A percentile compares a stretch with the other conserved stretches of the same genome.
Conservation (phyloP, 345 rosid species). For the Eucalyptus sp. region DNA sequence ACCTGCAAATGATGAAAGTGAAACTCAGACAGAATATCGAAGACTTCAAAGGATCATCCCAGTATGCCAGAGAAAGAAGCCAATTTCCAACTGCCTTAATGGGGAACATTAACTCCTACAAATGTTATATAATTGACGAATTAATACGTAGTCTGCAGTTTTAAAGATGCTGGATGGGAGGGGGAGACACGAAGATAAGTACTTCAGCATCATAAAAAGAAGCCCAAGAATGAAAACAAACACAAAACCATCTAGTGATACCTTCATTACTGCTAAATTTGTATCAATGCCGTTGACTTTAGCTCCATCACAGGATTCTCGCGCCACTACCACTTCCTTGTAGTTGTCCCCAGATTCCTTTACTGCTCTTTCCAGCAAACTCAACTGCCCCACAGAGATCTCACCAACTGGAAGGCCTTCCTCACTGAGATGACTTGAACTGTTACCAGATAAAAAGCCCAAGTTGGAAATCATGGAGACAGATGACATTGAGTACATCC, state of each 20-base stretch:
- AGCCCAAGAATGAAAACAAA: not conserved
- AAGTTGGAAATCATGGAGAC: slow-evolving; percentile 59
- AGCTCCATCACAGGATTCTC: slow-evolving; percentile 72
- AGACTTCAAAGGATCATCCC: slow-evolving; percentile 74
- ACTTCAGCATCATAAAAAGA: not conserved
- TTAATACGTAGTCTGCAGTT: not conserved
- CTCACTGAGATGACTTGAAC: slow-evolving; percentile 29
- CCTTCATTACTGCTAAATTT: slow-evolving; percentile 95
- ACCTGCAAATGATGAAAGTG: slow-evolving; percentile 57
- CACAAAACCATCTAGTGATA: slow-evolving; percentile 1
- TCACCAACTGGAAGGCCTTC: slow-evolving; percentile 61
- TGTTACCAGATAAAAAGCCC: slow-evolving; percentile 63
- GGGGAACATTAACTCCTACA: slow-evolving; percentile 68
- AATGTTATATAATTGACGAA: not conserved
- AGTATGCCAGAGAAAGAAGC: slow-evolving; percentile 43
- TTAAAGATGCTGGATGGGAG: not conserved
- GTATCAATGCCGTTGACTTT: slow-evolving; percentile 89
- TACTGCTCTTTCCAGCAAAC: slow-evolving; percentile 69
- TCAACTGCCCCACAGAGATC: slow-evolving; percentile 72
- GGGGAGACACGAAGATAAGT: not conserved
- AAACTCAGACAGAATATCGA: slow-evolving; percentile 48
- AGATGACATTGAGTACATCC: slow-evolving; percentile 59
- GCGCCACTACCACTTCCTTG: slow-evolving; percentile 53
- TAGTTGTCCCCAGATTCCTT: slow-evolving; percentile 64
- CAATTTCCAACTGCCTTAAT: slow-evolving; percentile 39